Evolutionary conservation across 768 basidiomycete genomes (phyloP).

Genomic region (Boletellus sp.): DNA sequence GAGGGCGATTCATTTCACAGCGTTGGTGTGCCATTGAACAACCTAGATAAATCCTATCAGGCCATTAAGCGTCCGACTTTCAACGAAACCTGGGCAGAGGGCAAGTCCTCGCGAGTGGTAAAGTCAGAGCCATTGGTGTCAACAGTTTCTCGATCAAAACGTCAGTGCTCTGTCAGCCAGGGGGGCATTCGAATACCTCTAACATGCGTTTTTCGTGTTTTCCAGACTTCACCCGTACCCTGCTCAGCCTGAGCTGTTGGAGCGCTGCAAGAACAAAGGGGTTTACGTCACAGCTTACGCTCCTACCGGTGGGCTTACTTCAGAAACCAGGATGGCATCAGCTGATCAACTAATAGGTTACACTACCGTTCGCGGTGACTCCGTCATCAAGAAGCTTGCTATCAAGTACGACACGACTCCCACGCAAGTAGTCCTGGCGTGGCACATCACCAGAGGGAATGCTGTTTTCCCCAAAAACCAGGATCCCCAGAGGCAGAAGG

Average conservation of each 20-base stretch:
- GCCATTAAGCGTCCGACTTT: neutral
- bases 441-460: constrained; percentile 15
- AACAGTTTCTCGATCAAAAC: constrained; percentile 40
- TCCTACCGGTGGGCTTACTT: constrained; percentile 37
- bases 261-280: constrained; percentile 55
- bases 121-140: constrained; percentile 36
- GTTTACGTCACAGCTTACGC: constrained; percentile 71
- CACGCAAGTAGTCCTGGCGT: constrained; percentile 31
- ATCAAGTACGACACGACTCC: constrained; percentile 28
- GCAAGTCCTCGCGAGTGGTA: constrained; percentile 9
- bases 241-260: constrained; percentile 47
- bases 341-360: constrained; percentile 14
- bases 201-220: constrained; percentile 31
- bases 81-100: constrained; percentile 8
- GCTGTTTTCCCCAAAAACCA: constrained; percentile 47
- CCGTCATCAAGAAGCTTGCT: constrained; percentile 26
- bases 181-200: neutral
- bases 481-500: constrained; percentile 44
- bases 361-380: constrained; percentile 28
- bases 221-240: constrained; percentile 56
- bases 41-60: neutral
- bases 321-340: neutral
- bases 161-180: neutral
- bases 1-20: neutral
- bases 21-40: neutral